phyloP scores from a whole-genome alignment of 2,329 filamentous ascomycete species.

The Metarhizium brunneum region DNA sequence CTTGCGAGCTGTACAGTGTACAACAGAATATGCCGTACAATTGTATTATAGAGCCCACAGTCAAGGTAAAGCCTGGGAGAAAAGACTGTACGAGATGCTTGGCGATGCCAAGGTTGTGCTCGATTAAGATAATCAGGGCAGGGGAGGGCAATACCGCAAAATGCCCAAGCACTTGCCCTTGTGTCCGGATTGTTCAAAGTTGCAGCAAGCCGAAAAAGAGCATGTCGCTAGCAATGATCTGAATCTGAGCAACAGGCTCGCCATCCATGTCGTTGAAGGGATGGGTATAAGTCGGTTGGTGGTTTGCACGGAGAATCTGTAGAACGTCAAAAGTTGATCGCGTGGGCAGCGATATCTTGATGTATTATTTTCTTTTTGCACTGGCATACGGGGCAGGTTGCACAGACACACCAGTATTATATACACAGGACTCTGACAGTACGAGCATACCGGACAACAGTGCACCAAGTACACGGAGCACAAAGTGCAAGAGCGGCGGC shows the following conservation, averaged over 20 bases:
- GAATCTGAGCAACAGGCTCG: neutral
- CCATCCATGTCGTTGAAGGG: neutral
- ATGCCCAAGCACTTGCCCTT: neutral
- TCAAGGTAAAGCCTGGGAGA: too few species aligned
- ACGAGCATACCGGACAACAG: too few species aligned
- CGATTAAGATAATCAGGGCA: neutral
- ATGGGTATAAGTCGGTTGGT: neutral
- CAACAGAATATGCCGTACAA: too few species aligned
- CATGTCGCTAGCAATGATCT: neutral
- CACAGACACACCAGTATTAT: neutral
- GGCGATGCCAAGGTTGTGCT: too few species aligned
- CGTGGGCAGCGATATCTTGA: neutral
- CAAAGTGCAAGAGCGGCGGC: neutral
- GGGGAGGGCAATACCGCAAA: neutral
- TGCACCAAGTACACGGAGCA: neutral
- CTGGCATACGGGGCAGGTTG: conserved; percentile 3
- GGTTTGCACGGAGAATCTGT: neutral
- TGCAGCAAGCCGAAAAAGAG: neutral
- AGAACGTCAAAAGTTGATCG: neutral
- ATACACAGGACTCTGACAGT: neutral
- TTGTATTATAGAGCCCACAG: neutral
- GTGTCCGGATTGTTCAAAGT: neutral
- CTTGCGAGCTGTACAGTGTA: too few species aligned
- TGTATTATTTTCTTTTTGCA: conserved; percentile 6
- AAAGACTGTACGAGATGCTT: neutral